A percentile compares a stretch with the other conserved stretches of the same genome.
phyloP scores from a whole-genome alignment of 2,329 filamentous ascomycete species.

The Trichoderma afroharzianum region DNA sequence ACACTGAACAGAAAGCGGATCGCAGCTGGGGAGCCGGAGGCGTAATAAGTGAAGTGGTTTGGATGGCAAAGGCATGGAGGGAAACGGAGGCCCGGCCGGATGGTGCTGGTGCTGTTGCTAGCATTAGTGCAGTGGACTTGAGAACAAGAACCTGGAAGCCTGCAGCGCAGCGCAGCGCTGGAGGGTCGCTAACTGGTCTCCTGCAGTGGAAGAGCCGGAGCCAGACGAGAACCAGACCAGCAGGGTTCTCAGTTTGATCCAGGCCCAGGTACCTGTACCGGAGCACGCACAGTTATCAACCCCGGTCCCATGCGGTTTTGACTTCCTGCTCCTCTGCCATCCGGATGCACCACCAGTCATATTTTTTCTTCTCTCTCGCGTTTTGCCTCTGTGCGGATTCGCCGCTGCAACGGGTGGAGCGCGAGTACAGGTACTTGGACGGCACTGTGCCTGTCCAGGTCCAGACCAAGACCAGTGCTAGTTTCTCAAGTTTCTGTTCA shows the following conservation, averaged over 20 bases:
- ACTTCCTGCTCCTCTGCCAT: not conserved
- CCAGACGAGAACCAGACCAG: not conserved
- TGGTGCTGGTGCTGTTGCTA: constrained; percentile 1
- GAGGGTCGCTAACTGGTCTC: not conserved
- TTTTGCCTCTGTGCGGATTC: not conserved
- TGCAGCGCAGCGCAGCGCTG: not conserved
- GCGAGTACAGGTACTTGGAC: not conserved
- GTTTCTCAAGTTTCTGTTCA: not conserved
- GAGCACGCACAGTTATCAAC: constrained; percentile 4
- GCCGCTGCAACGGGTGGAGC: not conserved
- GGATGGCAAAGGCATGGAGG: not conserved
- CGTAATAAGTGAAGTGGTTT: constrained; percentile 6
- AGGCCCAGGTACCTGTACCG: not conserved
- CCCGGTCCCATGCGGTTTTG: not conserved
- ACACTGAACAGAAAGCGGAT: constrained; percentile 4
- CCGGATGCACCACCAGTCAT: not conserved
- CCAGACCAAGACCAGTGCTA: not conserved
- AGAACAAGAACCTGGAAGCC: not conserved
- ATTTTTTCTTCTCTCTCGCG: not conserved
- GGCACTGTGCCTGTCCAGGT: constrained; percentile 9
- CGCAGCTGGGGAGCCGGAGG: constrained; percentile 11
- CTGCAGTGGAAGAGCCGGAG: constrained; percentile 15
- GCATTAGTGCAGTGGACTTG: not conserved
- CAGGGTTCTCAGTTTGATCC: not conserved
- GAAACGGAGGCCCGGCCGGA: constrained; percentile 1